Base-by-base conservation (phyloP, 257 asterid genomes). In the Paulownia fortunei region DNA sequence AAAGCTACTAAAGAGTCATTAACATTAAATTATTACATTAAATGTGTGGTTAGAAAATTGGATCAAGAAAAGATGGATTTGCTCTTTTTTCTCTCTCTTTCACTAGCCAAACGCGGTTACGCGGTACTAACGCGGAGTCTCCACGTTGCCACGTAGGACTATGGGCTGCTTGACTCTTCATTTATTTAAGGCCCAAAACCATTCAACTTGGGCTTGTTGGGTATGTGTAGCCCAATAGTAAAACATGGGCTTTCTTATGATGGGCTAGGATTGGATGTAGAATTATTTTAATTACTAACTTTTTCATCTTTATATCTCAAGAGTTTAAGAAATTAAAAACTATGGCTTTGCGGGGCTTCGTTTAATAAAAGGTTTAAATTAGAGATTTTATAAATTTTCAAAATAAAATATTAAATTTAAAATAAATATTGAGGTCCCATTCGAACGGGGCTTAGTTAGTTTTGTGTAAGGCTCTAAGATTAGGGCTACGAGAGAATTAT, bases 81-180 rank as follows among this genome's bases (percentile, higher is more conserved):
- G 36, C 68, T 3, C 79, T 61, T 9, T 56, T 73, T 62, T 34
- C 58, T 68, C 69, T 49, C 51, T 60, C 60, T 26, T 19, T 60
- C 63, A 36, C 54, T 56, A 63, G n/a, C 56, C 30, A 36, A 4
- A 77, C 80, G 80, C 79, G 83, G 41, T 67, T 74, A 81, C 82
- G 82, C 79, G 86, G 74, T 60, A 24, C 61, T 30, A 54, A 82
- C 86, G 79, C 86, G 86, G 78, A 46, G 72, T 61, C 37, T 59
- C 79, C 54, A 19, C 52, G 46, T 44, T 44, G 79, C 73, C 73
- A 52, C 73, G 74, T 26, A 9, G 9, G 39, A n/a, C 27, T 34
- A 16, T 2, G 15, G 30, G n/a, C 8, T 5, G 2, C 7, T 32
- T 27, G 34, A 30, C 8, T 8, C 32, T 4, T 1, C 11, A 0